These are phyloP conservation scores for Sarocladiaceae sp. DNA, from an alignment of 2,329 filamentous ascomycete genomes.

Conservation along the genomic window DNA sequence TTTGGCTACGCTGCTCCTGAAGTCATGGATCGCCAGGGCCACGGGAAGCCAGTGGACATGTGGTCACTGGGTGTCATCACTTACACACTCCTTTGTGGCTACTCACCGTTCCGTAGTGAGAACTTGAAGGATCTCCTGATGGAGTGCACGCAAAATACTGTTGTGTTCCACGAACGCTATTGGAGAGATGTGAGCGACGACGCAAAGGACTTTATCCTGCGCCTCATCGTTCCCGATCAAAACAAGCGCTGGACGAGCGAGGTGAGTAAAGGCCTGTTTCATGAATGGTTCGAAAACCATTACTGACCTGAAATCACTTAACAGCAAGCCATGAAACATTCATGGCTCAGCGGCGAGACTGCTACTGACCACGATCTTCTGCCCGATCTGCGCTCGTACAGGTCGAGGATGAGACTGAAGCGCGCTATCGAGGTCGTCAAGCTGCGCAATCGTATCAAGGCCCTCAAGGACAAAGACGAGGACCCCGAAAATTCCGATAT, in stretches of 20 bases:
- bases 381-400: conserved; percentile 85
- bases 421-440: conserved; percentile 96
- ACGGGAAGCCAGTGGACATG: conserved; percentile 98
- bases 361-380: conserved; percentile 95
- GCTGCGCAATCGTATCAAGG: conserved; percentile 90
- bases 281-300: background rate
- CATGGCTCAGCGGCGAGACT: conserved; percentile 86
- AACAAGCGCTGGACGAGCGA: conserved; percentile 73
- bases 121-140: conserved; percentile 90
- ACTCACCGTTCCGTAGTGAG: conserved; percentile 96
- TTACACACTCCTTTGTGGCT: conserved; percentile 95
- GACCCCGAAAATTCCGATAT: conserved; percentile 72
- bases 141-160: conserved; percentile 77
- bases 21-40: conserved; percentile 96
- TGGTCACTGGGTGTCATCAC: conserved; percentile 99
- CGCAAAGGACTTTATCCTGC: conserved; percentile 89
- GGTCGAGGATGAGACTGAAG: conserved; percentile 84
- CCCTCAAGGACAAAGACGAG: conserved; percentile 89
- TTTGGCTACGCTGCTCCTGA: conserved; percentile 98
- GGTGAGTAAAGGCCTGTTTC: conserved; percentile 46
- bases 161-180: conserved; percentile 96
- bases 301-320: background rate
- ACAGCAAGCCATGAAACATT: conserved; percentile 73
- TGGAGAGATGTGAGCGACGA: conserved; percentile 97
- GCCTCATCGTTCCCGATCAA: conserved; percentile 74